Evolutionary conservation across 108 stramenopile species (phyloP).

Genomic region (Pseudonitzschia delicatissima): DNA sequence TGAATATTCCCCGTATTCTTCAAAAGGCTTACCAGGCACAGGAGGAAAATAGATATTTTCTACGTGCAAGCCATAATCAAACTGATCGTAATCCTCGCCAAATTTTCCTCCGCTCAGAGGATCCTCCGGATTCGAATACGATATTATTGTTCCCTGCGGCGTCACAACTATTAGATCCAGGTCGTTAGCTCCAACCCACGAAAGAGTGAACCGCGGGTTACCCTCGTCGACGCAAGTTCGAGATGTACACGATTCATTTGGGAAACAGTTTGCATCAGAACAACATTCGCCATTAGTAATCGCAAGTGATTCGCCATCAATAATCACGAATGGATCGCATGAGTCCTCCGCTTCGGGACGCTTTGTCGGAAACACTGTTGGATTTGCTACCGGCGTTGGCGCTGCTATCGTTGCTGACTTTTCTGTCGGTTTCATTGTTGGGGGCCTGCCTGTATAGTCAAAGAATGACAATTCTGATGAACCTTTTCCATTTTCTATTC

Average conservation of each 20-base stretch:
- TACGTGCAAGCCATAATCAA: slow-evolving; percentile 26
- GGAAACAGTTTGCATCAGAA: slow-evolving; percentile 18
- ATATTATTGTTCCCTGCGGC: slow-evolving; percentile 21
- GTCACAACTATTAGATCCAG: slow-evolving; percentile 25
- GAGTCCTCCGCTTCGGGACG: slow-evolving; percentile 2
- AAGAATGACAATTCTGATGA: slow-evolving; percentile 9
- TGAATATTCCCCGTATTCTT: slow-evolving; percentile 18
- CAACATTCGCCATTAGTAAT: slow-evolving; percentile 18
- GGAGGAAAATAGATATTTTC: slow-evolving; percentile 32
- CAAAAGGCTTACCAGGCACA: background rate
- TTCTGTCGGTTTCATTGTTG: background rate
- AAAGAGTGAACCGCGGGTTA: slow-evolving; percentile 27
- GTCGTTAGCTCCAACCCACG: slow-evolving; percentile 29
- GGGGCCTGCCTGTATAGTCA: background rate
- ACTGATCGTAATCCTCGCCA: slow-evolving; percentile 43
- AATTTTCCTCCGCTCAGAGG: slow-evolving; percentile 47
- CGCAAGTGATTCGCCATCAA: background rate
- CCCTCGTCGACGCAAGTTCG: slow-evolving; percentile 28
- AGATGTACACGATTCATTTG: slow-evolving; percentile 19
- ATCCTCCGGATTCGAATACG: slow-evolving; percentile 28
- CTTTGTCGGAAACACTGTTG: background rate
- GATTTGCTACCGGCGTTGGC: background rate
- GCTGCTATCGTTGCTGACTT: background rate
- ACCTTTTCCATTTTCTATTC: slow-evolving; percentile 12
- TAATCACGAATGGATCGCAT: background rate